A percentile compares a stretch with the other conserved stretches of the same genome.
These are phyloP conservation scores for Colletotrichum salicis DNA, from an alignment of 2,329 filamentous ascomycete genomes.

Conservation along the genomic window DNA sequence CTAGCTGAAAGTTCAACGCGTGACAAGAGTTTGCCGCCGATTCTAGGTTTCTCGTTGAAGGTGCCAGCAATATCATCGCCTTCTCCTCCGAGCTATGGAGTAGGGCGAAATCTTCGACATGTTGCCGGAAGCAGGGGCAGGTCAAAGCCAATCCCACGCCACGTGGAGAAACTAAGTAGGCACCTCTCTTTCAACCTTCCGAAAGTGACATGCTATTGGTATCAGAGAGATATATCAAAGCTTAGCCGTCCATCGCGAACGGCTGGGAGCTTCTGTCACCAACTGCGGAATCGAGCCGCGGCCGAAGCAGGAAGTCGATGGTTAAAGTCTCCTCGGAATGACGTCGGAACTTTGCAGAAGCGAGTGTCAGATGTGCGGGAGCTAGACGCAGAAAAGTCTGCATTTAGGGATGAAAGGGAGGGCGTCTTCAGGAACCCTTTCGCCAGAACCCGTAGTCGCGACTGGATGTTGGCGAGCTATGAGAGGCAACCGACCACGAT, in stretches of 20 bases:
- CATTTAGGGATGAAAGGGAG: not conserved
- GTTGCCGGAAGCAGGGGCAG: not conserved
- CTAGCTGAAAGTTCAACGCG: not conserved
- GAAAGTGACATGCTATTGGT: not conserved
- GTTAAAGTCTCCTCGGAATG: too few species aligned
- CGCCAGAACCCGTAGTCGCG: not conserved
- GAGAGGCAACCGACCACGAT: not conserved
- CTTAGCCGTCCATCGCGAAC: not conserved
- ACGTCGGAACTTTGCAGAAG: not conserved
- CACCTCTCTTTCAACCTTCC: not conserved
- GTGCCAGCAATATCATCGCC: not conserved
- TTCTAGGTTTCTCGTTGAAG: not conserved
- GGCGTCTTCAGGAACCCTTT: not conserved
- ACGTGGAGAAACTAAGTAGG: too few species aligned
- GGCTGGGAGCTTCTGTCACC: not conserved
- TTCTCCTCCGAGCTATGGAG: not conserved
- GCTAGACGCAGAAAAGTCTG: not conserved
- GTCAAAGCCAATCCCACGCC: not conserved
- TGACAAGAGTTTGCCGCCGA: not conserved
- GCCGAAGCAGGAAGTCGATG: not conserved
- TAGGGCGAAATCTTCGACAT: not conserved
- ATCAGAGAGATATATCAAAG: not conserved
- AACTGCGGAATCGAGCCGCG: not conserved
- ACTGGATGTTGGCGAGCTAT: not conserved
- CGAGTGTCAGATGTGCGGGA: not conserved